A percentile compares a stretch with the other conserved stretches of the same genome.
These are phyloP conservation scores for Mycena vulgaris DNA, from an alignment of 768 basidiomycete genomes.

Conservation along the genomic window DNA sequence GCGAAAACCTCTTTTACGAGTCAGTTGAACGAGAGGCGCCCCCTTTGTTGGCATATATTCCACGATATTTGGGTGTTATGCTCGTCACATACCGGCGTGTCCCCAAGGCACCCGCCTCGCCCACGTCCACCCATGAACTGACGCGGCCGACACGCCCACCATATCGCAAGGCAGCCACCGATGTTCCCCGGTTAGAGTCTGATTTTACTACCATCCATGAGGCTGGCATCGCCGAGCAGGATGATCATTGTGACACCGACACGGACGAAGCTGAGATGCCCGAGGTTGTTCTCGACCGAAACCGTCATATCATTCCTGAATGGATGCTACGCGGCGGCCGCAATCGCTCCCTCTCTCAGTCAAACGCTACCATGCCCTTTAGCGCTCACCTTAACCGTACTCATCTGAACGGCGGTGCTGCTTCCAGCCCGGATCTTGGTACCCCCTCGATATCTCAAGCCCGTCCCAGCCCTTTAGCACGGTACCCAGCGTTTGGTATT, in stretches of 20 bases:
- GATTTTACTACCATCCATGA: slow-evolving; percentile 27
- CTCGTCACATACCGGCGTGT: slow-evolving; percentile 95
- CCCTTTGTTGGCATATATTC: slow-evolving; percentile 92
- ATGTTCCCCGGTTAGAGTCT: slow-evolving; percentile 32
- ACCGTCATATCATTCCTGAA: slow-evolving; percentile 97
- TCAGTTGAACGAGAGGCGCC: slow-evolving; percentile 95
- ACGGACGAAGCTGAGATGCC: slow-evolving; percentile 89
- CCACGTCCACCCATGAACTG: slow-evolving; percentile 36
- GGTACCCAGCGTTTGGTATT: slow-evolving; percentile 54
- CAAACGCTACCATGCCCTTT: slow-evolving; percentile 56
- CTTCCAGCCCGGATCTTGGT: slow-evolving; percentile 81
- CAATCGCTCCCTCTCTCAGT: slow-evolving; percentile 66
- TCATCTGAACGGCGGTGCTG: slow-evolving; percentile 67
- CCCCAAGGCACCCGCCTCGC: slow-evolving; percentile 55
- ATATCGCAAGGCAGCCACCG: slow-evolving; percentile 46
- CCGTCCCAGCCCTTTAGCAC: slow-evolving; percentile 60
- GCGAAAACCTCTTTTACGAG: slow-evolving; percentile 98
- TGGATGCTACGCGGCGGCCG: slow-evolving; percentile 81
- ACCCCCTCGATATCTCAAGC: slow-evolving; percentile 44
- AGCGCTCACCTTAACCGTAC: slow-evolving; percentile 50
- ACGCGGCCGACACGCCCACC: slow-evolving; percentile 45
- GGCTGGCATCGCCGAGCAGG: slow-evolving; percentile 45
- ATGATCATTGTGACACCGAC: slow-evolving; percentile 56
- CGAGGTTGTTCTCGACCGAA: slow-evolving; percentile 91
- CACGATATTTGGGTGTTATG: slow-evolving; percentile 99